Evolutionary conservation across 176 grass and related monocot genomes (phyloP), one percentile per base, ranked within the genome.

Genomic region (Oryza australiensis): DNA sequence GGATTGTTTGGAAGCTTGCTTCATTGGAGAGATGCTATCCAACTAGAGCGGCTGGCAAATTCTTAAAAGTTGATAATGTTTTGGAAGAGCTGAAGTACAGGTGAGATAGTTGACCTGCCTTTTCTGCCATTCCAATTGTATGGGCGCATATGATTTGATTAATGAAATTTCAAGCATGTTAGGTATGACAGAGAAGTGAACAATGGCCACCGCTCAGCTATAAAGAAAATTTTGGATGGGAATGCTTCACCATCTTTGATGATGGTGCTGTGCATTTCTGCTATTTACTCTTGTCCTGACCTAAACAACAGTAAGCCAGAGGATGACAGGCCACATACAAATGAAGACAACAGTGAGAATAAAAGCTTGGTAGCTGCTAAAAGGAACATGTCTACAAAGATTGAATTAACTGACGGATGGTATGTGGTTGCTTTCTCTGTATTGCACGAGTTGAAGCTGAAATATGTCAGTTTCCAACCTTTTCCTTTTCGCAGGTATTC

Each of bases 121-220:
- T 85, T 65, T 72, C 48, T 91, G 15, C 22, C 65, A 51, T 84
- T 75, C 23, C 22, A 76, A 74, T 14, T 68, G 45, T 77, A 64
- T 77, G 23, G 33, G 59, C 78, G 64, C 68, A 67, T 80, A 7
- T 85, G 30, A 70, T 62, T 87, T 81, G 41, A 80, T 49, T 75
- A 10, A 69, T 55, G 51, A 81, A 55, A 63, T 80, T 71, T 62
- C 67, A 67, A 85, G 57, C 18, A 75, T 89, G 75, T 62, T 82
- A 95, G 95, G 81, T 95, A 93, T 90, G 95, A 95, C 40, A 93
- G 95, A 70, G 95, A 98, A 91, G 79, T 94, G 40, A 95, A 94
- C 79, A 76, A 88, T 80, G 92, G 95, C 62, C 95, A 98, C 63
- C 77, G 90, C 73, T 98, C 95, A 41, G 86, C 90, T 42, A 84